Base-by-base conservation (phyloP, 495 filamentous ascomycete species). In the Bathelium albidoporum region DNA sequence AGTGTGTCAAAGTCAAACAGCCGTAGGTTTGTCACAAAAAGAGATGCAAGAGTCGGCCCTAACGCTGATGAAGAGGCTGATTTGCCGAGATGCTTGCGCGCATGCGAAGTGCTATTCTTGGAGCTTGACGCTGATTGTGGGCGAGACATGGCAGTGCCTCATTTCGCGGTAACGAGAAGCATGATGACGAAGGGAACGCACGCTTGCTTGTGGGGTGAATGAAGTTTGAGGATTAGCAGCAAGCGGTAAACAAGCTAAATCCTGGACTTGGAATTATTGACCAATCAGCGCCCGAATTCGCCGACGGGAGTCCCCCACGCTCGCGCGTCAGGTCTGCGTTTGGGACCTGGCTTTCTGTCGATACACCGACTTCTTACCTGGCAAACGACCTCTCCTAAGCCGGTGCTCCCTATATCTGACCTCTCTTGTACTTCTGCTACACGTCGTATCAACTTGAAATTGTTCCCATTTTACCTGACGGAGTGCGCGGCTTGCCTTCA, bases 21-120 rank as follows among this genome's bases (percentile, higher is more conserved):
- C 26, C 86, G 87, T 60, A 95, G 78, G 71, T 91, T 94, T 60
- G 87, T 88, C 18, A 92, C 76, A 71, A 95, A 90, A 11, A 91
- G 79, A n/a, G 82, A 75, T 36, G 85, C 68, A 70, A 83, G 77
- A 9, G 83, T 81, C 43, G 82, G 78, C 60, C 69, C 65, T 16
- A 61, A 16, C n/a, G 63, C 41, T 34, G 36, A 60, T 55, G 41
- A 20, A 32, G 26, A 58, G 64, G 61, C 22, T 9, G 65, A 61
- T 65, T 68, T 73, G 59, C 64, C 32, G 9, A 70, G 71, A 41
- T 67, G n/a, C 39, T 58, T 70, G 9, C 72, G 68, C 14, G 63
- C 28, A 36, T 63, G 52, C 12, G 62, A 58, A 1, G 43, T 20
- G 22, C 55, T 24, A 28, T 14, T 49, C 22, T 39, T 58, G 22